Base-by-base conservation (phyloP, 1,284 basidiomycete species). In the Prillingera fragicola region DNA sequence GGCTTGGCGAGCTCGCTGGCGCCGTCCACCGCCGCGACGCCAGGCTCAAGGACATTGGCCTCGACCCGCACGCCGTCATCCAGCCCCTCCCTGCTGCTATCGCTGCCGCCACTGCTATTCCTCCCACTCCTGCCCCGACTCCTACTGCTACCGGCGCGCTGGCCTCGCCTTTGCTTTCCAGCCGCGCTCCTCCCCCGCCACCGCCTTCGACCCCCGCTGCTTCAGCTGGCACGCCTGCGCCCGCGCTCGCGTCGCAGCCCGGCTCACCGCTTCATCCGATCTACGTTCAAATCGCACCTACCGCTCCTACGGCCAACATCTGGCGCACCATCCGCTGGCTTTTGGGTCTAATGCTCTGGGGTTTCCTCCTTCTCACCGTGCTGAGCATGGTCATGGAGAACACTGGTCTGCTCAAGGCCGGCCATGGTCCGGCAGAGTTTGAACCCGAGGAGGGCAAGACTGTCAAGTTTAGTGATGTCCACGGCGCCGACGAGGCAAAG, bases 401-500 rank as follows among this genome's bases (percentile, higher is more conserved):
- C 63, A 85, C 87, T 22, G 90, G 90, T 8, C 76, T 94, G 32
- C 79, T 94, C 72, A 94, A 92, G 73, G 83, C 86, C 8, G 87
- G 85, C 2, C 83, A 84, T 8, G 64, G 62, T 17, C 69, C 69
- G 3, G 74, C 74, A 48, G 78, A 78, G 50, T 79, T 79, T 48
- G 73, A 74, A 27, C 73, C 69, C 2, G 70, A 71, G 38, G 72
- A 71, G 50, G 84, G 84, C 29, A 88, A 87, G 59, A 76, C 80
- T 1, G 83, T 89, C 72, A 90, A 81, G 60, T 95, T 95, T 64
- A 82, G 79, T 53, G 92, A 95, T 70, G 89, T 96, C 5, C 88
- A 95, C 56, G 91, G 91, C 34, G 85, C 90, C 29, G 91, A 95
- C 63, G 91, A 95, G 70, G 90, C 86, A 31, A 95, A 95, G 71